phyloP scores from a whole-genome alignment of 2,329 filamentous ascomycete genomes.

The Orbilia quercus region DNA sequence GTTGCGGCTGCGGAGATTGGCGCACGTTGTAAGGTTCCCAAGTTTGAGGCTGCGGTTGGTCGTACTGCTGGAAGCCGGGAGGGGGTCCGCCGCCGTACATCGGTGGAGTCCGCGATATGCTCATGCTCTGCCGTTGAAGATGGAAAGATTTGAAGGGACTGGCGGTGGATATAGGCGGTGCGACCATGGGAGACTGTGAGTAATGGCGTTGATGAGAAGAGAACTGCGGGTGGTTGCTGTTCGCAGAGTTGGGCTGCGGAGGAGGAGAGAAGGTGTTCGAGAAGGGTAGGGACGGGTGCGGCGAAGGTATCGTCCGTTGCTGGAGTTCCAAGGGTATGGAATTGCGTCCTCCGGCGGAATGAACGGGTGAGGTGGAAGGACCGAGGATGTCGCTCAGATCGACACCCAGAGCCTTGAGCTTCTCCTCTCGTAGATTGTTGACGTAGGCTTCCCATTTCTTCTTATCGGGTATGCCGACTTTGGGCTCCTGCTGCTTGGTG shows the following conservation, averaged over 20 bases:
- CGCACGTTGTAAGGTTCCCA: constrained; percentile 58
- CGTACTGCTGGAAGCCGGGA: constrained; percentile 50
- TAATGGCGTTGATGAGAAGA: constrained; percentile 52
- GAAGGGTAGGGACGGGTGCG: constrained; percentile 67
- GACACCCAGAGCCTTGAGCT: constrained; percentile 89
- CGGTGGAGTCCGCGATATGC: constrained; percentile 58
- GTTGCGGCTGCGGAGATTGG: constrained; percentile 58
- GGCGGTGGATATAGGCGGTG: constrained; percentile 56
- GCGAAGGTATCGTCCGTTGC: constrained; percentile 66
- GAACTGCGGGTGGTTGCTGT: constrained; percentile 57
- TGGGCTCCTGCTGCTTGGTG: constrained; percentile 52
- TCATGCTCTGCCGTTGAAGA: constrained; percentile 60
- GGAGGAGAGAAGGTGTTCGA: constrained; percentile 61
- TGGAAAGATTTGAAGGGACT: constrained; percentile 59
- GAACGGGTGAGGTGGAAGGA: constrained; percentile 68
- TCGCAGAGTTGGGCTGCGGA: constrained; percentile 57
- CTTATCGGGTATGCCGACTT: constrained; percentile 76
- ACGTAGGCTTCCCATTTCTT: constrained; percentile 83
- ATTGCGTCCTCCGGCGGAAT: constrained; percentile 70
- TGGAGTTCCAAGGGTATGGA: constrained; percentile 58
- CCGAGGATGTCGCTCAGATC: constrained; percentile 80
- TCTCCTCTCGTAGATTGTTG: constrained; percentile 85
- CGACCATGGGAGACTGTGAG: constrained; percentile 57
- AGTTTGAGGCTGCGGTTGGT: constrained; percentile 53
- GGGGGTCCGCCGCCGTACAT: constrained; percentile 45